Base-by-base conservation (phyloP, 1,139 yeast genomes). In the Entelexis sorbosivorans region DNA sequence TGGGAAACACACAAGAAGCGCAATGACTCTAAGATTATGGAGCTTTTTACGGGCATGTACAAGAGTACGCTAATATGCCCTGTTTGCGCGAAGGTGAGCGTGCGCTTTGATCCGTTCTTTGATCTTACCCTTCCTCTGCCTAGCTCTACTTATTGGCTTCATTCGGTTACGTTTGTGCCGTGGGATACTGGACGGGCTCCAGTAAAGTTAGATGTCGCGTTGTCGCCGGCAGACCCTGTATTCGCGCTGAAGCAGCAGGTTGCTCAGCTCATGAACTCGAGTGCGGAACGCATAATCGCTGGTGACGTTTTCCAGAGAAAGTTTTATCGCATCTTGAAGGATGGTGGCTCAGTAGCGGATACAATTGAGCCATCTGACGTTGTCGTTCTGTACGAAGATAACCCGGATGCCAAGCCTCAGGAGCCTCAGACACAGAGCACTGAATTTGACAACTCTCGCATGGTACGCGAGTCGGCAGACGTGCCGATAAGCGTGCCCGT, bases 101-200 rank as follows among this genome's bases (percentile, higher is more conserved):
- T 89, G 26, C 89, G 97, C 0, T 91, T 89, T 69, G 98, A 91
- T 64, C 98, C 98, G 0, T 91, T 81, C 63, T 86, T 81, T 69
- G 97, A 88, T 63, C 69, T 91, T 58, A 89, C 98, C 0, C 70
- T 91, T 46, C 97, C 97, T 0, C 70, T 91, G 43, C 97, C 97
- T 0, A 79, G 83, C 13, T 78, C 78, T 49, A 77, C 80, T 47
- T 34, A 28, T n/a, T 89, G 97, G 96, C 69, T 72, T 35, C 82
- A 79, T 46, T 34, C 82, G 78, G 48, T 89, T 44, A 72, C 75
- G 1, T 70, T 87, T 24, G 75, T 89, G 34, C 81, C 84, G 24
- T 73, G 77, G 34, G 47, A 38, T 2, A 7, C 44, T 44, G 67
- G 73, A 26, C 79, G 79, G 1, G 67, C 66, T 1, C 76, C 79